Evolutionary conservation across 345 rosid species (phyloP), one percentile per base, ranked within the genome.

Genomic region (Punica granatum): DNA sequence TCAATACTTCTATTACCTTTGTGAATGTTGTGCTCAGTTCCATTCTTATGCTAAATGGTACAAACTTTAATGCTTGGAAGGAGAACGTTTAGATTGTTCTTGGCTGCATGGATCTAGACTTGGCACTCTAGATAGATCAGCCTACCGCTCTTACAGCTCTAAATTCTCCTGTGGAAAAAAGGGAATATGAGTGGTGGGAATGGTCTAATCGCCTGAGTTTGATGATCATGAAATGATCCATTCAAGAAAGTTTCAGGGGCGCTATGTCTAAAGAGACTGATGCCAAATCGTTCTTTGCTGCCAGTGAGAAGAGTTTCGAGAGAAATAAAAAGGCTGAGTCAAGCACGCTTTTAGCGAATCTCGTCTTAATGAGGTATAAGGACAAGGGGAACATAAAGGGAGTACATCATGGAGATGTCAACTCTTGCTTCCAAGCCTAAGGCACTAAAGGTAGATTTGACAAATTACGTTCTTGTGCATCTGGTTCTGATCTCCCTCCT

Each of bases 401-500:
- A 69, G 73, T 35, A 74, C 32, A 43, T 69, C 32, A 39, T 63
- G 69, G 41, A 71, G 1, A 56, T 71, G 74, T 65, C 64, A 15
- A 14, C 48, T 54, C 41, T 65, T 66, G 60, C 66, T 58, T 31
- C 66, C 4, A 72, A 34, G 16, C 35, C 66, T 7, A 71, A 58
- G 23, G 70, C 66, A 30, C 61, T 58, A 2, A 64, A 64, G 31
- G 6, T 64, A 21, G 67, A 64, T 7, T 25, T 64, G 25, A 66
- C 46, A n/a, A 16, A 65, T 19, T 23, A 65, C 33, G 34, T 66
- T 28, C 34, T 43, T 0, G 51, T 72, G 61, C 70, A 66, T 72
- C 10, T 72, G 66, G 70, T 66, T 39, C 60, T 72, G 21, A 66
- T 72, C 41, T 73, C 68, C 68, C 72, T 62, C 66, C 71, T 63